A percentile compares a stretch with the other conserved stretches of the same genome.
Evolutionary conservation across 257 asterid genomes (phyloP).

Genomic region (Perilla frutescens): DNA sequence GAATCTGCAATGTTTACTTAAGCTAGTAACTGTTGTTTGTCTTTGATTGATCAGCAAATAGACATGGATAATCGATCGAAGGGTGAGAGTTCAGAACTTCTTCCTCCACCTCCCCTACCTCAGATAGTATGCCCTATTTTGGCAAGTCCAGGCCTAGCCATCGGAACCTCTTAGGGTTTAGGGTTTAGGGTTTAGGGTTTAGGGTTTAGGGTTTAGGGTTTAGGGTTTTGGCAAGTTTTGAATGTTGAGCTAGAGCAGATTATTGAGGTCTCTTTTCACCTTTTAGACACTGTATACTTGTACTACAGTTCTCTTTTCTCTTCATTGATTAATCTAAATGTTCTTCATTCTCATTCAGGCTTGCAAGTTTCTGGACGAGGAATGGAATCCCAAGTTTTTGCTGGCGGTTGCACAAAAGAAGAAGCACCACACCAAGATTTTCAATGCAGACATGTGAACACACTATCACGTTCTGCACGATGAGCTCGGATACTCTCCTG

Average conservation of each 20-base stretch:
- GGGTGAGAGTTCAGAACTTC: not conserved
- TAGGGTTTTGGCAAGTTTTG: too few species aligned
- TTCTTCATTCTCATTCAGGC: conserved; percentile 46
- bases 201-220: too few species aligned
- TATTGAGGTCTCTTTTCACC: conserved; percentile 46
- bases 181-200: too few species aligned
- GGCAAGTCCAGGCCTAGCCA: too few species aligned
- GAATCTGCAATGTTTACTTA: not conserved
- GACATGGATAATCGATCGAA: conserved; percentile 26
- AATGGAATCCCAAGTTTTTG: conserved; percentile 66
- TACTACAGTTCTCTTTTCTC: not conserved
- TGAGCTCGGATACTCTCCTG: conserved; percentile 72
- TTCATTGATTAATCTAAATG: not conserved
- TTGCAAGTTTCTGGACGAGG: conserved; percentile 57
- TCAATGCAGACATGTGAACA: conserved; percentile 44
- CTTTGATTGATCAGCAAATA: not conserved
- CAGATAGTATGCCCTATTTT: too few species aligned
- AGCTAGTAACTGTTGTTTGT: not conserved
- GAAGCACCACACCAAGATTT: conserved; percentile 77
- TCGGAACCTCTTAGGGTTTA: too few species aligned
- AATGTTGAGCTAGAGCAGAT: conserved; percentile 74
- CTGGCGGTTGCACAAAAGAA: conserved; percentile 75
- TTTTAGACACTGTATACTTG: too few species aligned
- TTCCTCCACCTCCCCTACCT: conserved; percentile 54
- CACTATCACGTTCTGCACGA: conserved; percentile 79